phyloP scores from a whole-genome alignment of 2,329 filamentous ascomycete genomes.

The Cordyceps pruinosa region DNA sequence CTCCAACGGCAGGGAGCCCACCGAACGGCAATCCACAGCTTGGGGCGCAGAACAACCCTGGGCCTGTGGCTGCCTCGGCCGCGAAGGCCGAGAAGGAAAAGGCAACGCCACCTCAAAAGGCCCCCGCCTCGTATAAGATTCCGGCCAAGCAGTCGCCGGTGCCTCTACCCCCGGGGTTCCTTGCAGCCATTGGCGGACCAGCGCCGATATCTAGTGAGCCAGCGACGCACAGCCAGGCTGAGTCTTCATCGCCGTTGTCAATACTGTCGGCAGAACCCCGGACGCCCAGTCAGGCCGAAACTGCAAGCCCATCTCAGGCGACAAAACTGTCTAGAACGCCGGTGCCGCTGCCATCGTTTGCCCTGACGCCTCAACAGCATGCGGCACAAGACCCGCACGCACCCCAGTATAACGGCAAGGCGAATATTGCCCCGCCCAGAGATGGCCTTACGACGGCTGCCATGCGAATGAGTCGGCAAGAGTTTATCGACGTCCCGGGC shows the following conservation, averaged over 20 bases:
- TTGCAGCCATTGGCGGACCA: constrained; percentile 33
- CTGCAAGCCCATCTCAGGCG: neutral
- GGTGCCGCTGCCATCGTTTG: constrained; percentile 24
- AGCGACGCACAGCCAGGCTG: constrained; percentile 12
- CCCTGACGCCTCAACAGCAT: constrained; percentile 5
- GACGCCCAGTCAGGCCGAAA: neutral
- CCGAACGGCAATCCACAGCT: neutral
- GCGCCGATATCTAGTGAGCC: constrained; percentile 17
- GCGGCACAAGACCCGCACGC: neutral
- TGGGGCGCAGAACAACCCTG: neutral
- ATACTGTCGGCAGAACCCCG: neutral
- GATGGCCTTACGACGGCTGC: neutral
- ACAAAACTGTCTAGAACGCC: constrained; percentile 23
- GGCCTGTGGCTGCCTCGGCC: constrained; percentile 13
- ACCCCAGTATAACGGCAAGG: neutral
- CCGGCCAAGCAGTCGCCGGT: constrained; percentile 38
- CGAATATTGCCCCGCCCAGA: too few species aligned
- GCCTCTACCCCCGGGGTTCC: constrained; percentile 36
- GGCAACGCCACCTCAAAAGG: constrained; percentile 20
- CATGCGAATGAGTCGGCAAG: constrained; percentile 20
- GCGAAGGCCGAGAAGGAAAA: constrained; percentile 20
- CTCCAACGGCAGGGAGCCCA: neutral
- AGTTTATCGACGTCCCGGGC: constrained; percentile 36
- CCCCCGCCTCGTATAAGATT: constrained; percentile 25
- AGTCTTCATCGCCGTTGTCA: neutral